Percentiles rank a stretch among this genome's conserved stretches.
These are phyloP conservation scores for Scleromitrula shiraiana DNA, from an alignment of 2,329 filamentous ascomycete genomes.

Conservation along the genomic window DNA sequence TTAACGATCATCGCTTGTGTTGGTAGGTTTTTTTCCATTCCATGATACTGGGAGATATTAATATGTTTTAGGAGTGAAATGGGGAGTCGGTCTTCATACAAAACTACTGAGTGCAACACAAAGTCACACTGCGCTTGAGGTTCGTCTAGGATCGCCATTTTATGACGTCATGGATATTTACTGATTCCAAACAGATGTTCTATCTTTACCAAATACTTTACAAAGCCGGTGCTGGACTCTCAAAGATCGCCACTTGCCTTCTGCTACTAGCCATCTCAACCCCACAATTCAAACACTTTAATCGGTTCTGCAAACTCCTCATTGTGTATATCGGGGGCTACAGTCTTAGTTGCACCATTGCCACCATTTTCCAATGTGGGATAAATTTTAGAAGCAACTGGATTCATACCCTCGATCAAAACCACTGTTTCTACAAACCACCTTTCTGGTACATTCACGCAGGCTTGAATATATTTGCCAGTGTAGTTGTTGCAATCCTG, in stretches of 20 bases:
- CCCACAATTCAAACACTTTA: slow-evolving; percentile 11
- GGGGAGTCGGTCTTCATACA: slow-evolving; percentile 3
- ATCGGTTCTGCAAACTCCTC: slow-evolving; percentile 7
- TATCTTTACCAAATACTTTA: slow-evolving; percentile 16
- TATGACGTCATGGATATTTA: not conserved
- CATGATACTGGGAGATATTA: not conserved
- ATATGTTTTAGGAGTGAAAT: not conserved
- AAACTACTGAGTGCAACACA: not conserved
- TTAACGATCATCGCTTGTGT: slow-evolving; percentile 2
- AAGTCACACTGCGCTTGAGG: not conserved
- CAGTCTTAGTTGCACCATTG: slow-evolving; percentile 8
- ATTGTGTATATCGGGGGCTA: slow-evolving; percentile 12
- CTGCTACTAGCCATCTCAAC: slow-evolving; percentile 14
- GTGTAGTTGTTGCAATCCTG: slow-evolving; percentile 4
- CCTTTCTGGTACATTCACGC: slow-evolving; percentile 15
- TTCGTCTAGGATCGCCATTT: not conserved
- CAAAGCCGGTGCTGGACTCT: slow-evolving; percentile 12
- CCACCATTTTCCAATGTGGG: slow-evolving; percentile 14
- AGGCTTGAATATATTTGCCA: slow-evolving; percentile 11
- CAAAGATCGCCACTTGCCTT: slow-evolving; percentile 13
- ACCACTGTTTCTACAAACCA: slow-evolving; percentile 12
- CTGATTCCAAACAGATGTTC: slow-evolving; percentile 14
- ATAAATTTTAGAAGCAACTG: slow-evolving; percentile 11
- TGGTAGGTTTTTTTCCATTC: not conserved
- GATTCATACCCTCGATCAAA: slow-evolving; percentile 5